Evolutionary conservation across 371 early-diverging fungal species (phyloP), one percentile per base, ranked within the genome.

Genomic region (Mucor ambiguus): DNA sequence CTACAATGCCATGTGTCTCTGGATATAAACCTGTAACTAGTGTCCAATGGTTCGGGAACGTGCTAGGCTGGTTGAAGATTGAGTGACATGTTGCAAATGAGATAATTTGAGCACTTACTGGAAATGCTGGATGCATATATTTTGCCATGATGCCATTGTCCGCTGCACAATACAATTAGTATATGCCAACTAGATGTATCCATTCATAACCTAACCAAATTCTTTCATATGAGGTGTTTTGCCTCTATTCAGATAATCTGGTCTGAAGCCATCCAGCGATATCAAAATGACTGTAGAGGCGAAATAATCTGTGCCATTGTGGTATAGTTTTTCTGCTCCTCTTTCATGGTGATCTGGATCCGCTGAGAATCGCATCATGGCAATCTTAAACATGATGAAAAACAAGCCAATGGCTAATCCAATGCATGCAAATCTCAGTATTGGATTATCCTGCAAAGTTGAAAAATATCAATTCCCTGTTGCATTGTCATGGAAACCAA

Each of bases 41-140:
- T 1, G 96, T 86, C 78, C 93, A 97, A 74, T 98, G 98, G 77
- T 98, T 98, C 7, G 98, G 94, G 69, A 97, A 97, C 1, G 97
- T 97, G 61, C 92, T 82, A 28, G 84, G 78, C 86, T 86, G 61
- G 37, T 24, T 12, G 48, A 55, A 43, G 22, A 33, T 24, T 11
- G 22, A 28, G 26, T 28, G 14, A 32, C 18, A 41, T 41, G 41
- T 18, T 18, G 16, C 11, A 41, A 41, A 2, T 10, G 29, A 0
- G 10, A 8, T 12, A 3, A 32, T 33, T 18, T 20, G 58, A 14
- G 2, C 18, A 63, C 72, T 67, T 73, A 87, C 89, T 14, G 92
- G 94, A 72, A 92, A 94, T 8, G 89, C 81, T 14, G 95, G 92
- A 28, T 78, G 77, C 89, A 95, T 86, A 63, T 82, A 86, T 55